Conservation (phyloP, 352 stramenopile genomes). For the Phytopythium ostracodes region DNA sequence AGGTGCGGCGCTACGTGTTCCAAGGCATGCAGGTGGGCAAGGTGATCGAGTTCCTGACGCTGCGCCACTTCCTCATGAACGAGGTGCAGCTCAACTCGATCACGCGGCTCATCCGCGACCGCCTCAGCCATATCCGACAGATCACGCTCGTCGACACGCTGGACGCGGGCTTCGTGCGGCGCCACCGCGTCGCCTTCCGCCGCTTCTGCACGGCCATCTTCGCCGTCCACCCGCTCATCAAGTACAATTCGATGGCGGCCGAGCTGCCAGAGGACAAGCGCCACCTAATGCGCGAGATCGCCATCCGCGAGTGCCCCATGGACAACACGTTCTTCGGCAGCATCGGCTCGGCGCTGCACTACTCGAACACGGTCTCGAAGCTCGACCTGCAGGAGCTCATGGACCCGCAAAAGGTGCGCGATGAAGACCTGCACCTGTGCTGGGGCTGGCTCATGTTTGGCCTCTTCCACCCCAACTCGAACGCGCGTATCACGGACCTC, state of each 20-base stretch:
- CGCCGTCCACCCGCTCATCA: conserved; percentile 40
- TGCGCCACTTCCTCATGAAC: conserved; percentile 42
- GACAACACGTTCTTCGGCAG: conserved; percentile 50
- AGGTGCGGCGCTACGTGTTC: conserved; percentile 46
- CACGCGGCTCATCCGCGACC: conserved; percentile 31
- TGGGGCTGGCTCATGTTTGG: conserved; percentile 54
- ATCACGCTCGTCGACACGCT: conserved; percentile 44
- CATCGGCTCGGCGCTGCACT: conserved; percentile 50
- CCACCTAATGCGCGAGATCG: conserved; percentile 35
- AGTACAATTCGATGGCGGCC: conserved; percentile 47
- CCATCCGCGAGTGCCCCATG: conserved; percentile 40
- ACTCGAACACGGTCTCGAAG: conserved; percentile 44
- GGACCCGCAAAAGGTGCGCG: conserved; percentile 28
- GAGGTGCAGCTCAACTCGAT: conserved; percentile 40
- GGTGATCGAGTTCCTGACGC: conserved; percentile 51
- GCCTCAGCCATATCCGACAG: conserved; percentile 38
- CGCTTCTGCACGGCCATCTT: conserved; percentile 42
- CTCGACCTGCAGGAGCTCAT: conserved; percentile 50
- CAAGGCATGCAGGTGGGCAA: conserved; percentile 50
- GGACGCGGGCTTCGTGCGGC: conserved; percentile 33
- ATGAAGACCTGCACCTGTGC: conserved; percentile 40
- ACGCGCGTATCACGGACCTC: conserved; percentile 33
- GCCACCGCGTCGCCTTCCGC: conserved; percentile 40
- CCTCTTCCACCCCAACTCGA: conserved; percentile 53
- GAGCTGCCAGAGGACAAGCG: conserved; percentile 36